A percentile compares a stretch with the other conserved stretches of the same genome.
Evolutionary conservation across 164 flowering plant species (phyloP).

Genomic region (Aristolochia fimbriata): DNA sequence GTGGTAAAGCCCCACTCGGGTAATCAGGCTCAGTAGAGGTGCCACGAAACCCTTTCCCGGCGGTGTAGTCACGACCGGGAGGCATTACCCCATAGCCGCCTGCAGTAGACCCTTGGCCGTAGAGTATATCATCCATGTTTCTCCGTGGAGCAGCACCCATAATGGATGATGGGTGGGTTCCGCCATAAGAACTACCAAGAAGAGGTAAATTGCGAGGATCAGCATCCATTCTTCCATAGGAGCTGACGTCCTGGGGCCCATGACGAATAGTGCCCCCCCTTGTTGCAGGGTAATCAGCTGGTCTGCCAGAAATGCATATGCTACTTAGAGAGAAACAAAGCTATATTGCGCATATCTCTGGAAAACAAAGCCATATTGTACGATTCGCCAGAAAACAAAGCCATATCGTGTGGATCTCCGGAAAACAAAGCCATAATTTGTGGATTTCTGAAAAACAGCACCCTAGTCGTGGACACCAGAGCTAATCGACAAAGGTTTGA

Average conservation of each 20-base stretch:
- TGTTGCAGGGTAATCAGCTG: constrained; percentile 83
- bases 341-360: constrained; percentile 17
- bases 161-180: constrained; percentile 63
- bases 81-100: constrained; percentile 95
- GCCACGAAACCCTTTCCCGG: constrained; percentile 71
- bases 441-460: no score
- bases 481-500: no score
- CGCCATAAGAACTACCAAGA: constrained; percentile 45
- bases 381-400: neutral
- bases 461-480: no score
- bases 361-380: constrained; percentile 13
- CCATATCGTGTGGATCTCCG: neutral
- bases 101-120: constrained; percentile 56
- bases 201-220: constrained; percentile 56
- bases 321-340: constrained; percentile 43
- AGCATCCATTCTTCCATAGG: constrained; percentile 67
- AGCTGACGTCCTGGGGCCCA: constrained; percentile 53
- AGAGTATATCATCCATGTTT: constrained; percentile 54
- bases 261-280: constrained; percentile 57
- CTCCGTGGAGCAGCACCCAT: constrained; percentile 79
- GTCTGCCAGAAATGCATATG: constrained; percentile 94
- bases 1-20: constrained; percentile 37
- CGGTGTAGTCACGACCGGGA: constrained; percentile 90
- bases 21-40: constrained; percentile 59
- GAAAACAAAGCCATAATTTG: no score